Base-by-base conservation (phyloP, 306 rosid genomes). In the Abrus pulchellus region DNA sequence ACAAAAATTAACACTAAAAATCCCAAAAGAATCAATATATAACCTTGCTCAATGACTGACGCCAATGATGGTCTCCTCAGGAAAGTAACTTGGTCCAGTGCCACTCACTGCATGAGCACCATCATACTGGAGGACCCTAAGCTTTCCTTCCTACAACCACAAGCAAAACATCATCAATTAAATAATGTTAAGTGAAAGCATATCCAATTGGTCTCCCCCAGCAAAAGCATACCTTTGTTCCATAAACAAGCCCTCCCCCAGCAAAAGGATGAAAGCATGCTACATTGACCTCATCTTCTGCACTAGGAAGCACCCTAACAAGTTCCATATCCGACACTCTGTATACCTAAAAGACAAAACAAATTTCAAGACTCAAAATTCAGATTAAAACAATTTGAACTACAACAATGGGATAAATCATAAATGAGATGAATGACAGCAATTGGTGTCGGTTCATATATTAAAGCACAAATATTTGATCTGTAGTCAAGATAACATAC, bases 231-330 rank as follows among this genome's bases (percentile, higher is more conserved):
- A 92, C 99, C 97, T 96, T 96, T 54, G 98, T 96, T 79, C 99
- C 99, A 75, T 96, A 96, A 78, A 93, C 99, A 66, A 96, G 89
- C n/a, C 99, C 99, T 50, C 97, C 98, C 74, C 99, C 99, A 6
- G 94, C 93, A 61, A 88, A 90, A 79, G 99, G 99, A 83, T 96
- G 99, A 85, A 96, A 96, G 78, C 98, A 93, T 57, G 99, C 99
- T 38, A 96, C 98, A 54, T 96, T 96, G 79, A 96, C 99, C 90
- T 93, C 99, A 78, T 96, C 99, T 83, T 96, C 99, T 4, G 97
- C 91, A 87, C 99, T 93, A 38, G 99, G 98, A 81, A 96, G 99
- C 76, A 93, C 96, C 84, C 94, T 90, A 79, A 93, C 99, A 80
- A 96, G 98, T 80, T 96, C 97, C 99, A 93, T 93, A 87, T 96